A percentile compares a stretch with the other conserved stretches of the same genome.
Conservation (phyloP, 169 alveolate species). For the Plasmodium vivax region DNA sequence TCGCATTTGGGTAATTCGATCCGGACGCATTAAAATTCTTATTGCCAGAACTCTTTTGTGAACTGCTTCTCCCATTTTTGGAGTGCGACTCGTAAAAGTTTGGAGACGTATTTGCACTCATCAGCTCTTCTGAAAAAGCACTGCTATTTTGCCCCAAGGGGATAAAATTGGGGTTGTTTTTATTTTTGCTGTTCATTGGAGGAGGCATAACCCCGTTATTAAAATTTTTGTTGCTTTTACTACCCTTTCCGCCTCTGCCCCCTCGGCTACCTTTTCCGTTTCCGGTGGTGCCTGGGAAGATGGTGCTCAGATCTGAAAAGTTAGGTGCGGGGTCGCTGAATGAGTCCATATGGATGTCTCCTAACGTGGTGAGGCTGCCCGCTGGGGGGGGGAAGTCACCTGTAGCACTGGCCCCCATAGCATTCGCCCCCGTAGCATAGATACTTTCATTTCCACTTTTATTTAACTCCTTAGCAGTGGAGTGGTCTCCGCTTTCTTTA, state of each 20-base stretch:
- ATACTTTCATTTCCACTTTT: conserved; percentile 15
- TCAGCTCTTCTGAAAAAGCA: conserved; percentile 24
- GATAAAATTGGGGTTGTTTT: conserved; percentile 54
- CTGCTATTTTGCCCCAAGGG: conserved; percentile 23
- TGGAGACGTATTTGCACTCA: background rate
- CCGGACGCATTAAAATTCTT: conserved; percentile 23
- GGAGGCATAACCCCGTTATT: conserved; percentile 20
- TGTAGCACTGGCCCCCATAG: background rate
- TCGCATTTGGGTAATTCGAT: conserved; percentile 7
- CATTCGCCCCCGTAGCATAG: too few species aligned
- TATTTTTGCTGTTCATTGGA: conserved; percentile 34
- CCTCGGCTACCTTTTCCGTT: background rate
- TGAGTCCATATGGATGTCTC: background rate
- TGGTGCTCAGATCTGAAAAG: background rate
- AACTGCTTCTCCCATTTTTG: conserved; percentile 7
- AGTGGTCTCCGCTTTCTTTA: background rate
- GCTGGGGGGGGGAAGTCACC: background rate
- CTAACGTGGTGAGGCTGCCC: background rate
- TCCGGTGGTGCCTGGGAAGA: background rate
- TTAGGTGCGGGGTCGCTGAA: background rate
- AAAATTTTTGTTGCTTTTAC: conserved; percentile 4
- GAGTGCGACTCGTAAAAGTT: conserved; percentile 10
- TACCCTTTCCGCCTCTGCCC: conserved; percentile 1
- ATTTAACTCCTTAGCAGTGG: background rate
- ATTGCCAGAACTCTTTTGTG: background rate